Percentiles rank a stretch among this genome's conserved stretches.
These are phyloP conservation scores for Microdochium bolleyi DNA, from an alignment of 2,329 filamentous ascomycete genomes.

Conservation along the genomic window DNA sequence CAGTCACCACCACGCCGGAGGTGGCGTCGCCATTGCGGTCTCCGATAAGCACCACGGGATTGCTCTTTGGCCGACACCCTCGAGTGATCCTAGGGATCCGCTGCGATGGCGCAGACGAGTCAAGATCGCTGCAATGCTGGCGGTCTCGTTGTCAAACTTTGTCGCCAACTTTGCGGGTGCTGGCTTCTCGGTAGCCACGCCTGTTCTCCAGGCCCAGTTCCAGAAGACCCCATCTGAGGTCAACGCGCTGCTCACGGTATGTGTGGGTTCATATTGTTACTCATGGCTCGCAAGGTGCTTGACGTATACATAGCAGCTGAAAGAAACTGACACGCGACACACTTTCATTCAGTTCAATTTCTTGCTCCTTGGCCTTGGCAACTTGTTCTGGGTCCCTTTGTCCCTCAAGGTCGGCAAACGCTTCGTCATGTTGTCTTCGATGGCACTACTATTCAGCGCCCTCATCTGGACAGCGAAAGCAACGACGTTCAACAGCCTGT, in stretches of 20 bases:
- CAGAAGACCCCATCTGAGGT: background rate
- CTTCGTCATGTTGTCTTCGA: constrained; percentile 19
- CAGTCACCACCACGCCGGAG: background rate
- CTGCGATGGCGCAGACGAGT: constrained; percentile 3
- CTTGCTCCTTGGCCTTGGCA: constrained; percentile 13
- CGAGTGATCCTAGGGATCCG: constrained; percentile 2
- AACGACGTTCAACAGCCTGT: constrained; percentile 18
- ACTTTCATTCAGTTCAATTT: constrained; percentile 5
- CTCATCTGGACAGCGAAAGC: constrained; percentile 22
- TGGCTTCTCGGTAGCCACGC: constrained; percentile 4
- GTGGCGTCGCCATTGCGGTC: background rate
- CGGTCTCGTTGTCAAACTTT: constrained; percentile 4
- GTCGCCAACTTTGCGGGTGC: constrained; percentile 5
- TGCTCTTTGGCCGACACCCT: background rate
- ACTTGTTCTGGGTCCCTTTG: constrained; percentile 25
- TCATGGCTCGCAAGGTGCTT: no score
- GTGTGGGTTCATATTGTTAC: background rate
- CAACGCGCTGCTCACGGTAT: constrained; percentile 1
- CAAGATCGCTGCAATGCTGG: constrained; percentile 3
- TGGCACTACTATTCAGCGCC: constrained; percentile 19
- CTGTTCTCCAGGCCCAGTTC: constrained; percentile 2
- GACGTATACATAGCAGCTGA: no score
- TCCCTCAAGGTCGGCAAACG: constrained; percentile 25
- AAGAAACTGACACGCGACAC: background rate
- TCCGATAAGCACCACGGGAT: constrained; percentile 1